Evolutionary conservation across 192 early-diverging fungal genomes (phyloP).

Genomic region (Linnemannia schmuckeri): DNA sequence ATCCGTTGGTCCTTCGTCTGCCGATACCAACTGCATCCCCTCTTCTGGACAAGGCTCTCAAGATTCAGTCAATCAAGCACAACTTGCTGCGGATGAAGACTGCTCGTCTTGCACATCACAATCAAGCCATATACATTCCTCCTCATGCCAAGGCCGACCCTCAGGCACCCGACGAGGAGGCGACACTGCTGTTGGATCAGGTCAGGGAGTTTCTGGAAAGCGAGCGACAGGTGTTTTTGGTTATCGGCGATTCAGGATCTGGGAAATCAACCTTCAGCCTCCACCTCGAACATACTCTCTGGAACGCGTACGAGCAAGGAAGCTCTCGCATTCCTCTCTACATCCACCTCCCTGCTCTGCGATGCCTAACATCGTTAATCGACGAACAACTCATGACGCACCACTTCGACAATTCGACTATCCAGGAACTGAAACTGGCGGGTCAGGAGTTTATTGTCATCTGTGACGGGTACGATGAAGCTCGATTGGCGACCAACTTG

Average conservation of each 20-base stretch:
- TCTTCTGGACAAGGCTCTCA: slow-evolving; percentile 3
- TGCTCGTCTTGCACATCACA: background rate
- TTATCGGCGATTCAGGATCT: background rate
- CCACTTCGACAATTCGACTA: too few relatives aligned
- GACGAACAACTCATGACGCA: background rate
- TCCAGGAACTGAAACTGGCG: too few relatives aligned
- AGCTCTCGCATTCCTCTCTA: too few relatives aligned
- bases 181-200: background rate
- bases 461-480: too few relatives aligned
- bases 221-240: background rate
- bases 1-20: background rate
- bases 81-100: slow-evolving; percentile 6
- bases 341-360: background rate
- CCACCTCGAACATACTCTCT: too few relatives aligned
- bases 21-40: background rate
- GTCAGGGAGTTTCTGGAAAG: background rate
- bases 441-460: too few relatives aligned
- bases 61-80: slow-evolving; percentile 6
- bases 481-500: too few relatives aligned
- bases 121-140: slow-evolving; percentile 6
- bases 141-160: background rate
- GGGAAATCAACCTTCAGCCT: too few relatives aligned
- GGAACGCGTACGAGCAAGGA: too few relatives aligned
- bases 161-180: background rate
- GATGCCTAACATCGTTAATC: background rate